phyloP scores from a whole-genome alignment of 768 basidiomycete species.

The Boletus huronensis region DNA sequence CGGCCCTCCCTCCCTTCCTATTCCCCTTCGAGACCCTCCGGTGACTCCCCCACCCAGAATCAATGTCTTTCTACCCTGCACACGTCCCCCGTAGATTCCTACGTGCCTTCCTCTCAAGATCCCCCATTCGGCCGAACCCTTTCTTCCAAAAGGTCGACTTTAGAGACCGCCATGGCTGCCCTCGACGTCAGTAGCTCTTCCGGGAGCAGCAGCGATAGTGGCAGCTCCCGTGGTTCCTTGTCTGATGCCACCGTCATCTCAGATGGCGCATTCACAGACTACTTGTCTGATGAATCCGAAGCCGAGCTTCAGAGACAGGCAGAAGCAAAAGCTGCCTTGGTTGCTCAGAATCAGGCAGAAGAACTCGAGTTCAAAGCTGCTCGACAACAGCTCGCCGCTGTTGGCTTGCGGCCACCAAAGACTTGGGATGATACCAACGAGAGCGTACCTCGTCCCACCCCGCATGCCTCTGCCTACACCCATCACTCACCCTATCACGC shows the following conservation, averaged over 20 bases:
- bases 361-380: conserved; percentile 81
- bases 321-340: conserved; percentile 69
- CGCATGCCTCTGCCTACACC: conserved; percentile 22
- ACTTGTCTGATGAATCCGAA: conserved; percentile 90
- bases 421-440: conserved; percentile 62
- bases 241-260: conserved; percentile 79
- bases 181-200: conserved; percentile 44
- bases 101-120: conserved; percentile 28
- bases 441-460: conserved; percentile 22
- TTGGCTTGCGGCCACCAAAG: conserved; percentile 74
- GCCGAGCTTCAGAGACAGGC: conserved; percentile 84
- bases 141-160: conserved; percentile 28
- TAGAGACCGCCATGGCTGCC: conserved; percentile 40
- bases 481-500: conserved; percentile 29
- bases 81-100: conserved; percentile 21
- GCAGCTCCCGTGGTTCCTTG: conserved; percentile 48
- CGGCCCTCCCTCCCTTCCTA: conserved; percentile 42
- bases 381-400: conserved; percentile 69
- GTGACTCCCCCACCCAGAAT: conserved; percentile 17
- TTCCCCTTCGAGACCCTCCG: conserved; percentile 21
- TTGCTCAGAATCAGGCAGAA: conserved; percentile 78
- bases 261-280: conserved; percentile 86
- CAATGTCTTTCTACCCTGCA: conserved; percentile 21
- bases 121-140: conserved; percentile 33
- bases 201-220: conserved; percentile 57